Evolutionary conservation across 176 grass and related monocot species (phyloP), one percentile per base, ranked within the genome.

Genomic region (Aegilops longissima): DNA sequence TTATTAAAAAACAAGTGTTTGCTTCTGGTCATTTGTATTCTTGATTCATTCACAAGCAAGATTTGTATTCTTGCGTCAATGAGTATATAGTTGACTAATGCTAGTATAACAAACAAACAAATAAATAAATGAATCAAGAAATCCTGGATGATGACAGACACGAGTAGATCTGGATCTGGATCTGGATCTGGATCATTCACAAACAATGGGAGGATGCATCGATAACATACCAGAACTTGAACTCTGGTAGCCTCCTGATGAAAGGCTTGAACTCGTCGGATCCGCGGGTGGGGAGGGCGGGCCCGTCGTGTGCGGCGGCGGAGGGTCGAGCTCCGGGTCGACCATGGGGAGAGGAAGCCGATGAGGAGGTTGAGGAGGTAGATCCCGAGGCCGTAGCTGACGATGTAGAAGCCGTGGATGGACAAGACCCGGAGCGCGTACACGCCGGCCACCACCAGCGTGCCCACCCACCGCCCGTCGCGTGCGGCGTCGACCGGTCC

Each of bases 231-330:
- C 95, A 98, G 87, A 98, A 98, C 87, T 98, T 98, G 87, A 98
- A 98, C 93, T 98, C 95, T 4, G 95, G 93, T 24, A 98, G 95
- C 39, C 95, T 80, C 78, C 95, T 81, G 81, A 98, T 95, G 88
- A 98, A 98, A 18, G 95, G 95, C 89, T 90, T 98, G 85, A 98
- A 98, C 88, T 98, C 95, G 83, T 98, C 95, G 1, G 95, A 95
- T 5, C 95, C 95, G 76, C 90, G 89, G 17, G 83, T 95, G 77
- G 93, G 95, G 4, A 98, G 83, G 6, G 93, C 82, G 0, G 93
- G 95, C 0, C 93, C 95, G 47, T 92, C 95, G 29, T 87, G 74
- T 8, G 73, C 85, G 24, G 78, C 85, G 67, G 85, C 85, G 67
- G 85, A 82, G 62, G 83, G 71, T 94, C 91, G 69, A 89, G 59